Conservation (phyloP, 306 rosid genomes). For the Arachis stenosperma region DNA sequence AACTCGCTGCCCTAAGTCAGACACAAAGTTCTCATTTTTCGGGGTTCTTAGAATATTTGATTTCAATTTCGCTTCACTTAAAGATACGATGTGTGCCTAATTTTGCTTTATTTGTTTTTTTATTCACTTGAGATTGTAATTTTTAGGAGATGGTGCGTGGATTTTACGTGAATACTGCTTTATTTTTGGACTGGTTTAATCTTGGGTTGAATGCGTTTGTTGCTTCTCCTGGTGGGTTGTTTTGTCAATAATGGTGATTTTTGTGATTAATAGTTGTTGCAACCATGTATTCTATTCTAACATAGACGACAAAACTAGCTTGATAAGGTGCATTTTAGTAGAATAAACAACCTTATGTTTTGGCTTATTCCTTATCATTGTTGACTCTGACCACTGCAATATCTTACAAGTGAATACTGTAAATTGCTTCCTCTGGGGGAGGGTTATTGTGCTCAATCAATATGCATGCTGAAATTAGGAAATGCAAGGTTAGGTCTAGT, state of each 20-base stretch:
- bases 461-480: constrained; percentile 33
- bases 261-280: neutral
- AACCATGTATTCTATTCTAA: neutral
- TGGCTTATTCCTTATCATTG: constrained; percentile 11
- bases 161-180: constrained; percentile 19
- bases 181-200: constrained; percentile 23
- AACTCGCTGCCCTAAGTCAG: constrained; percentile 30
- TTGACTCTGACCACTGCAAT: neutral
- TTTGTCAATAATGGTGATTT: neutral
- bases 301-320: constrained; percentile 1
- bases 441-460: constrained; percentile 7
- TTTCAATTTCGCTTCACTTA: constrained; percentile 9
- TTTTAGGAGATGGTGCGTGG: neutral
- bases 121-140: constrained; percentile 3
- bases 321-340: constrained; percentile 6
- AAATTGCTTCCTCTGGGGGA: constrained; percentile 9
- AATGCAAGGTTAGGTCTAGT: constrained; percentile 1
- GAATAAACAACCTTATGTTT: constrained; percentile 15
- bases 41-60: neutral
- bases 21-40: constrained; percentile 31
- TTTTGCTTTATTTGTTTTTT: constrained; percentile 6
- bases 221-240: constrained; percentile 13
- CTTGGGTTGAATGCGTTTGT: constrained; percentile 1
- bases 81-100: constrained; percentile 22
- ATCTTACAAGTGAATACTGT: constrained; percentile 16